phyloP scores from a whole-genome alignment of 2,329 filamentous ascomycete genomes.

The Apiospora marii region DNA sequence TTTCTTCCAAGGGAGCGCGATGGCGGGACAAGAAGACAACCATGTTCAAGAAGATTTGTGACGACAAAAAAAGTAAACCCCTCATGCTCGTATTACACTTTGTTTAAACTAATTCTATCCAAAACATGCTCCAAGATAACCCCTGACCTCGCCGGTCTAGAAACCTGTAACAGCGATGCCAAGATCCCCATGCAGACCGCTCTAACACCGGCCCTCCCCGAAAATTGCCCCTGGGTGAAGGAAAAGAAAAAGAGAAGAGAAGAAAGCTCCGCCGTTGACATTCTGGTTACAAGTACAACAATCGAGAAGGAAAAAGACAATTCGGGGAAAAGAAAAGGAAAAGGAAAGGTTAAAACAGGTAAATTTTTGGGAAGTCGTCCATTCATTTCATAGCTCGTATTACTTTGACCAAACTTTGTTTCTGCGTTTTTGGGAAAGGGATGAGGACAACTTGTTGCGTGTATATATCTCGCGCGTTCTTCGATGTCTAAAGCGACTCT shows the following conservation, averaged over 20 bases:
- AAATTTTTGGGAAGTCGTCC: constrained; percentile 21
- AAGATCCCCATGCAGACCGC: not conserved
- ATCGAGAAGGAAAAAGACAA: not conserved
- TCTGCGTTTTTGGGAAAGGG: not conserved
- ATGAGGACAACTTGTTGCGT: constrained; percentile 10
- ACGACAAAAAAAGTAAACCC: not conserved
- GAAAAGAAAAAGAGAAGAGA: not conserved
- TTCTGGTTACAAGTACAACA: constrained; percentile 1
- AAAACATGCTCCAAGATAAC: not conserved
- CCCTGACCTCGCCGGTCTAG: not conserved
- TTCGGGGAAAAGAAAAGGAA: not conserved
- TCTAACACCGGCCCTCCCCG: not conserved
- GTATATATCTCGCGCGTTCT: constrained; percentile 24
- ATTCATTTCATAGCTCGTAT: constrained; percentile 32
- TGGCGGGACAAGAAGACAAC: no score
- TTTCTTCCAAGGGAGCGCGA: no score
- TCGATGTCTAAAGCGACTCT: not conserved
- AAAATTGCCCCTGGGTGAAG: not conserved
- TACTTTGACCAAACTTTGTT: constrained; percentile 19
- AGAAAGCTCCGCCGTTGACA: not conserved
- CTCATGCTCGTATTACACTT: not conserved
- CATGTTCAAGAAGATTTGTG: no score
- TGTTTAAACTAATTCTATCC: not conserved
- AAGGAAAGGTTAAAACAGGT: not conserved
- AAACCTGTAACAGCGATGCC: not conserved